phyloP scores from a whole-genome alignment of 495 filamentous ascomycete species.

The Mycothermus thermophilus region DNA sequence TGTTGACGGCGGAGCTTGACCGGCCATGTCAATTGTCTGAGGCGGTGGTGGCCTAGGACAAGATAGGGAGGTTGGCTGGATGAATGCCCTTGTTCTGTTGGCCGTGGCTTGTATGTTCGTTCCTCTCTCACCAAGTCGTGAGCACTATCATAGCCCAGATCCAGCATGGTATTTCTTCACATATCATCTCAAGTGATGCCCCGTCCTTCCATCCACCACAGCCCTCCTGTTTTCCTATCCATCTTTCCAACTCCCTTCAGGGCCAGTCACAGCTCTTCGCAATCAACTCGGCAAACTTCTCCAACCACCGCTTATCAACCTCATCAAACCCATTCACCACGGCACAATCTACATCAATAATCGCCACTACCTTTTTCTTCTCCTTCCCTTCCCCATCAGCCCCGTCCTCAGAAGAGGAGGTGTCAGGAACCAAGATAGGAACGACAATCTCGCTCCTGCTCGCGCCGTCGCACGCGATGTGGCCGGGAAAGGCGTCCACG shows the following conservation, averaged over 20 bases:
- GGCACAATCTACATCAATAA: conserved; percentile 82
- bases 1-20: too few relatives aligned
- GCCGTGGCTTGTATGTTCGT: too few relatives aligned
- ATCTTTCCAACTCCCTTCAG: conserved; percentile 23
- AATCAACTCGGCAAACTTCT: conserved; percentile 54
- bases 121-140: too few relatives aligned
- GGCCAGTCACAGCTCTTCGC: conserved; percentile 59
- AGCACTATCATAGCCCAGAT: too few relatives aligned
- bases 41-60: too few relatives aligned
- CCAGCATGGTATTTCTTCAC: too few relatives aligned
- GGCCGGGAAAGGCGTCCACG: conserved; percentile 65
- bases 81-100: too few relatives aligned
- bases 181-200: neutral
- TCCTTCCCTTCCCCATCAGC: neutral
- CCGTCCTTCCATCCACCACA: neutral
- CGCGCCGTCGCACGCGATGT: conserved; percentile 81
- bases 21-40: too few relatives aligned
- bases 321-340: conserved; percentile 60
- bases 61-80: too few relatives aligned
- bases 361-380: conserved; percentile 44
- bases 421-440: conserved; percentile 47
- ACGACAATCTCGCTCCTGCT: conserved; percentile 86
- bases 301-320: conserved; percentile 53
- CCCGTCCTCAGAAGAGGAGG: too few relatives aligned
- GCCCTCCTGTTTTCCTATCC: neutral